Evolutionary conservation across 352 stramenopile species (phyloP).

Genomic region (Phytopythium oedochilum): DNA sequence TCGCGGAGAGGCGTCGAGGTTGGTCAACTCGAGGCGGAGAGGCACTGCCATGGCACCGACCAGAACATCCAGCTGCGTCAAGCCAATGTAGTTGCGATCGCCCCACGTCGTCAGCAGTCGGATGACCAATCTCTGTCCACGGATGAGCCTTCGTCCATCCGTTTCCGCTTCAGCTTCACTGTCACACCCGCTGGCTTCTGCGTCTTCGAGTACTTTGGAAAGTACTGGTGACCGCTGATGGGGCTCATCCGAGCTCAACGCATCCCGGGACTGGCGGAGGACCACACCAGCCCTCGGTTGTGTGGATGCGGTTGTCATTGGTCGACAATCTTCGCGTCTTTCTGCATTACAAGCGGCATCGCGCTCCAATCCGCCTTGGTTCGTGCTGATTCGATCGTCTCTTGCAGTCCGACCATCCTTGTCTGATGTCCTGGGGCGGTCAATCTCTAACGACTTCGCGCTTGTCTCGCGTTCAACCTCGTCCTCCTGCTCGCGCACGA

Average conservation of each 20-base stretch:
- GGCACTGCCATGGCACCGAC: slow-evolving; percentile 33
- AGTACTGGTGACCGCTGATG: slow-evolving; percentile 41
- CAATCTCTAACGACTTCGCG: slow-evolving; percentile 24
- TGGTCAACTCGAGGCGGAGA: slow-evolving; percentile 31
- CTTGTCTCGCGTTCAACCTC: slow-evolving; percentile 20
- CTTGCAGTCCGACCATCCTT: slow-evolving; percentile 4
- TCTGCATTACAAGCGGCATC: background rate
- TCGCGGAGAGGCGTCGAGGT: slow-evolving; percentile 57
- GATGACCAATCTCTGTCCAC: slow-evolving; percentile 49
- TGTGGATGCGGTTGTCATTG: slow-evolving; percentile 37
- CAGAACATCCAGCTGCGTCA: slow-evolving; percentile 73
- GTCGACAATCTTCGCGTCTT: slow-evolving; percentile 24
- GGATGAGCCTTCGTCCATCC: slow-evolving; percentile 17
- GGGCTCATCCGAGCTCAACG: slow-evolving; percentile 39
- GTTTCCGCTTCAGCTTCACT: slow-evolving; percentile 7
- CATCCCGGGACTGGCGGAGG: slow-evolving; percentile 34
- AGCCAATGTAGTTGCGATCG: slow-evolving; percentile 80
- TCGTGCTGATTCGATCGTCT: background rate
- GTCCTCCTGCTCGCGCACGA: slow-evolving; percentile 45
- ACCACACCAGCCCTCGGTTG: background rate
- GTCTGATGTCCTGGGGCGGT: slow-evolving; percentile 61
- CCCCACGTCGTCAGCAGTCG: slow-evolving; percentile 68
- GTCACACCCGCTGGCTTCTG: slow-evolving; percentile 9
- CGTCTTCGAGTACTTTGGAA: slow-evolving; percentile 20
- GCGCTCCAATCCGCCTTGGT: slow-evolving; percentile 11